A percentile compares a stretch with the other conserved stretches of the same genome.
Conservation (phyloP, 1,284 basidiomycete genomes). For the Termitomyces sp. region DNA sequence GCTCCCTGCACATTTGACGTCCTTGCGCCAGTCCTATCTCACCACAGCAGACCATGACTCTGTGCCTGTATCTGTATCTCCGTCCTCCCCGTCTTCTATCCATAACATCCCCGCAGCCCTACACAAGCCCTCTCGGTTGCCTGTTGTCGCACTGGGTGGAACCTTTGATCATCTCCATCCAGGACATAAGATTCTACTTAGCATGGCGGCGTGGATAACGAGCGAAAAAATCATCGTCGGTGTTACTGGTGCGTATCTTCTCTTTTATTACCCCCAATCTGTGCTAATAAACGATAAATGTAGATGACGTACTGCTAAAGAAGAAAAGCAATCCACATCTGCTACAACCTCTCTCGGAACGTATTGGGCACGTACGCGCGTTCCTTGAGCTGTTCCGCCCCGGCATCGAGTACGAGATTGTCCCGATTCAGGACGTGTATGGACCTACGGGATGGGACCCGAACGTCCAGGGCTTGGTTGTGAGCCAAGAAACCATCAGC, state of each 20-base stretch:
- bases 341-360: constrained; percentile 60
- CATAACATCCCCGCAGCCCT: constrained; percentile 6
- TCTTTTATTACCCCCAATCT: constrained; percentile 5
- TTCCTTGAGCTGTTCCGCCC: constrained; percentile 73
- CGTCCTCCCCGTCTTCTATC: constrained; percentile 12
- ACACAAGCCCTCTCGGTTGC: constrained; percentile 30
- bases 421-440: constrained; percentile 76
- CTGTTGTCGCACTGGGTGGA: constrained; percentile 56
- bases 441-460: constrained; percentile 85
- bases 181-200: constrained; percentile 95
- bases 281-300: constrained; percentile 3
- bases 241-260: constrained; percentile 58
- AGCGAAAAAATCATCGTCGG: constrained; percentile 83
- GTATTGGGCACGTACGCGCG: constrained; percentile 48
- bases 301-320: constrained; percentile 70
- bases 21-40: constrained; percentile 30
- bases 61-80: constrained; percentile 10
- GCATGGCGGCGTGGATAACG: constrained; percentile 85
- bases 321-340: constrained; percentile 72
- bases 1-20: constrained; percentile 33
- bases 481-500: constrained; percentile 78
- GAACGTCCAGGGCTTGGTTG: constrained; percentile 81
- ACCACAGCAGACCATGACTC: constrained; percentile 20
- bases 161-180: constrained; percentile 98
- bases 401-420: constrained; percentile 56